phyloP scores from a whole-genome alignment of 441 rosid species.

The Euphorbia neoarborescens region DNA sequence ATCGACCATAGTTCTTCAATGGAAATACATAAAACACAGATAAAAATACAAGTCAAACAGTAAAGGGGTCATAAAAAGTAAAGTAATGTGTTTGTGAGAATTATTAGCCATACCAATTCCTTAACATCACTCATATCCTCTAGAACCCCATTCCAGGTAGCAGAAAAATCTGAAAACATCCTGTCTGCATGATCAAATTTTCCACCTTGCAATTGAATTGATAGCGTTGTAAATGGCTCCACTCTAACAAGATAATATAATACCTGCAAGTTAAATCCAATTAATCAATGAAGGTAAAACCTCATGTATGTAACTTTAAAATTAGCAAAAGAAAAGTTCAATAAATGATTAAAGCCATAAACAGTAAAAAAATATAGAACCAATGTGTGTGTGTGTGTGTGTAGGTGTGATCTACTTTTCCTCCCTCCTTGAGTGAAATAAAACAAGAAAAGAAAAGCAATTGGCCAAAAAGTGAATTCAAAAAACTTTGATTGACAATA shows the following conservation, averaged over 20 bases:
- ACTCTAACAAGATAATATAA: conserved; percentile 91
- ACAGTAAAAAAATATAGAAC: no score
- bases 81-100: conserved; percentile 14
- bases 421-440: background rate
- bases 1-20: conserved; percentile 14
- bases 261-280: conserved; percentile 51
- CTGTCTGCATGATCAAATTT: conserved; percentile 99
- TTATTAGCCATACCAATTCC: conserved; percentile 67
- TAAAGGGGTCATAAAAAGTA: conserved; percentile 1
- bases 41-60: conserved; percentile 15
- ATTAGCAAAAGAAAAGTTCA: background rate
- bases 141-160: conserved; percentile 96
- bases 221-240: conserved; percentile 94
- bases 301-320: conserved; percentile 5
- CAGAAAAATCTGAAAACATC: conserved; percentile 87
- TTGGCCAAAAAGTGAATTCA: background rate
- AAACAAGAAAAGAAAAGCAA: background rate
- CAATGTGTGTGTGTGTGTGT: no score
- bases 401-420: no score
- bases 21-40: conserved; percentile 10
- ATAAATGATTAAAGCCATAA: background rate
- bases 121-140: conserved; percentile 99
- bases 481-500: background rate
- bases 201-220: conserved; percentile 99
- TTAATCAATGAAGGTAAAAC: conserved; percentile 18